Conservation (phyloP, 768 basidiomycete species). For the Panellus pusillus region DNA sequence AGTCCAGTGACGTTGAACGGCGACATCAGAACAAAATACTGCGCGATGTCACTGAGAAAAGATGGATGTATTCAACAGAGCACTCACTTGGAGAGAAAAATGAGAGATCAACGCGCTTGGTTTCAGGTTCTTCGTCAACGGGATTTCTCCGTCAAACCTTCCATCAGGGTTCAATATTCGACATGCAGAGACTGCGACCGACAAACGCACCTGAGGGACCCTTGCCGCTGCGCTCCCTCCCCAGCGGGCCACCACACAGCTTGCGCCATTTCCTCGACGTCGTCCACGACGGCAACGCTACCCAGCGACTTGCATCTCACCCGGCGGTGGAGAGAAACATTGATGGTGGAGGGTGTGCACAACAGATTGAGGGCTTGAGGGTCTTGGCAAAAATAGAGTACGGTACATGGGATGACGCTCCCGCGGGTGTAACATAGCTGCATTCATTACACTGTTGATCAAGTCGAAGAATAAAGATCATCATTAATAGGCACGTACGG, state of each 20-base stretch:
- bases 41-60: constrained; percentile 7
- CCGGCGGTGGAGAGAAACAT: constrained; percentile 40
- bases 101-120: constrained; percentile 51
- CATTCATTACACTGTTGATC: not conserved
- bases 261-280: constrained; percentile 39
- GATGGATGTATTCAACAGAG: not conserved
- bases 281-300: not conserved
- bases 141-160: constrained; percentile 52
- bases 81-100: constrained; percentile 49
- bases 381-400: constrained; percentile 41
- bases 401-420: constrained; percentile 45
- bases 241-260: constrained; percentile 53
- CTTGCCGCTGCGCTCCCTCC: constrained; percentile 26
- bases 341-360: constrained; percentile 37
- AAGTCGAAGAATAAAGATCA: not conserved
- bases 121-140: constrained; percentile 48
- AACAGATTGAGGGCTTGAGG: constrained; percentile 40
- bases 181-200: no score
- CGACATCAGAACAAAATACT: constrained; percentile 49
- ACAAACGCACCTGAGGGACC: no score
- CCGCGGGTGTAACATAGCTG: constrained; percentile 51
- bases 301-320: constrained; percentile 32
- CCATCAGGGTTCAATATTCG: constrained; percentile 20
- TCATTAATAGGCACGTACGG: constrained; percentile 30
- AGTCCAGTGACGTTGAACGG: constrained; percentile 43